Conservation (phyloP, 257 asterid species). For the Solanum medicagineum region DNA sequence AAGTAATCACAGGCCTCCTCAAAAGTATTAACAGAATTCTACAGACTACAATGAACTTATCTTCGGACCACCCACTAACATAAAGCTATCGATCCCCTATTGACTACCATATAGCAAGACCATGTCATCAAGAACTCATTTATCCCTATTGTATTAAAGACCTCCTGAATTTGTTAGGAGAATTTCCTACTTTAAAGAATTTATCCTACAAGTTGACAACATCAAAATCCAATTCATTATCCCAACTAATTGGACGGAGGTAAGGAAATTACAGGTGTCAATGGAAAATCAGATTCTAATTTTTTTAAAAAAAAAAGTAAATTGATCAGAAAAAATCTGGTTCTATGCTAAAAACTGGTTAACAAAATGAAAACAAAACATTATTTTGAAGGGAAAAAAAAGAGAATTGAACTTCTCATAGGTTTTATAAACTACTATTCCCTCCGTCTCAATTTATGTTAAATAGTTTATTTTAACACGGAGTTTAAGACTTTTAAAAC, state of each 20-base stretch:
- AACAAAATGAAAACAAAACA: not conserved
- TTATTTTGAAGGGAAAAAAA: not conserved
- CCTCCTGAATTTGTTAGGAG: not conserved
- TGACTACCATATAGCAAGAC: not conserved
- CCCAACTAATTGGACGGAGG: not conserved
- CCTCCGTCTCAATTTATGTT: no score
- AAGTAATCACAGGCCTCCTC: not conserved
- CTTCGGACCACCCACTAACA: not conserved
- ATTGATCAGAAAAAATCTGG: not conserved
- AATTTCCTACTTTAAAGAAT: not conserved
- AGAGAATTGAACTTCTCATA: not conserved
- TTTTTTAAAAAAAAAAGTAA: not conserved
- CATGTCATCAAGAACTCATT: not conserved
- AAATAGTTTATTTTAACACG: no score
- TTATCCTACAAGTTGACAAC: not conserved
- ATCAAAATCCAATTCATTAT: not conserved
- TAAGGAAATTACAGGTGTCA: not conserved
- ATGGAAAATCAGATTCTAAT: not conserved
- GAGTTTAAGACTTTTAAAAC: no score
- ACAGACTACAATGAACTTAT: not conserved
- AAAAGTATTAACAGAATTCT: not conserved
- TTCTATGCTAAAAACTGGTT: not conserved
- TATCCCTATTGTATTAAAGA: not conserved
- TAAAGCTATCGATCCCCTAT: not conserved
- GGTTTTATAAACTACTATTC: not conserved